Percentiles rank a stretch among this genome's conserved stretches.
Conservation (phyloP, 306 rosid genomes). For the Urtica urens region DNA sequence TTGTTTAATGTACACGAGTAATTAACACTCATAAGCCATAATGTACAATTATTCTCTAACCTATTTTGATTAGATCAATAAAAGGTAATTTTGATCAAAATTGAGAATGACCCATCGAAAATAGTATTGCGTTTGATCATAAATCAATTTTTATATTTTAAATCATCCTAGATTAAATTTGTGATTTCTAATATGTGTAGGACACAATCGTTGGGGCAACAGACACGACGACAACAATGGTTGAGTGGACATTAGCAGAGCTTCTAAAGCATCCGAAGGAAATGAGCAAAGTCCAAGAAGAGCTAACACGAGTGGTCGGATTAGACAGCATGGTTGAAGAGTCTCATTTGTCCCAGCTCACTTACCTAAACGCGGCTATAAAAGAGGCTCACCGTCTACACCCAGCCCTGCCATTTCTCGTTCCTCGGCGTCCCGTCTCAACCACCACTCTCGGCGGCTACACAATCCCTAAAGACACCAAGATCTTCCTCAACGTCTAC, state of each 20-base stretch:
- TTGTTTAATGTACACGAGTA: too few species aligned
- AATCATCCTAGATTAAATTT: background rate
- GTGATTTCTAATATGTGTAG: background rate
- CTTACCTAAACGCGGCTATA: background rate
- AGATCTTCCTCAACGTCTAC: constrained; percentile 16
- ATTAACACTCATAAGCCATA: too few species aligned
- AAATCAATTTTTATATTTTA: too few species aligned
- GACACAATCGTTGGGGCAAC: constrained; percentile 7
- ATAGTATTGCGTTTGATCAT: too few species aligned
- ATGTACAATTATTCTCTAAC: too few species aligned
- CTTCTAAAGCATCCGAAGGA: background rate
- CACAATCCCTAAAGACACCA: constrained; percentile 1
- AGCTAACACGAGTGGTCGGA: background rate
- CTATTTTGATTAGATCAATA: too few species aligned
- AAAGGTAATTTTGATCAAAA: too few species aligned
- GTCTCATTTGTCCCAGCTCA: background rate
- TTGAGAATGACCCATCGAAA: too few species aligned
- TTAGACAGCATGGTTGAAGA: background rate
- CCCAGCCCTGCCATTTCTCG: constrained; percentile 3
- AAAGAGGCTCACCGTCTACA: constrained; percentile 4
- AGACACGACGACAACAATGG: constrained; percentile 5
- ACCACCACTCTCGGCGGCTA: constrained; percentile 1
- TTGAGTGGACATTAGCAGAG: constrained; percentile 5
- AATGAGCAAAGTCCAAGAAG: background rate
- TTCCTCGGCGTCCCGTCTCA: background rate